Evolutionary conservation across 441 rosid genomes (phyloP).

Genomic region (Gossypium davidsonii): DNA sequence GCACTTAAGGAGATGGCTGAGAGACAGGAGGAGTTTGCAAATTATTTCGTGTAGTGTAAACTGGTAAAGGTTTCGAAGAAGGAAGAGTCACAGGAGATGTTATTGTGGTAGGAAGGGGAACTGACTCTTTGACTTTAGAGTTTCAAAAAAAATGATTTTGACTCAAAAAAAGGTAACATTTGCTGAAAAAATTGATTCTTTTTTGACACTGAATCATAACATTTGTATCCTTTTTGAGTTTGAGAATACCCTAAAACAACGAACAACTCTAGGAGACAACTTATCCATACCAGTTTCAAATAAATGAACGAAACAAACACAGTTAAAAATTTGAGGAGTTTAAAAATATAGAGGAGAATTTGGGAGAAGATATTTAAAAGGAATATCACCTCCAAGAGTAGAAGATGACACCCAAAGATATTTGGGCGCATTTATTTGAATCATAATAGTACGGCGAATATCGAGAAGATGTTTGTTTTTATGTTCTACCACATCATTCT

Average conservation of each 20-base stretch:
- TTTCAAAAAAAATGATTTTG: background rate
- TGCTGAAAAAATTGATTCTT: background rate
- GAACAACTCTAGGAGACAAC: background rate
- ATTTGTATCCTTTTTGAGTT: too few species aligned
- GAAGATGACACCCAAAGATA: too few species aligned
- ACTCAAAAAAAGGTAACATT: background rate
- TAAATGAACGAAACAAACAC: background rate
- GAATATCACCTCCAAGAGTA: too few species aligned
- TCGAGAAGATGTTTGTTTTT: too few species aligned
- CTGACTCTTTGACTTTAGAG: background rate
- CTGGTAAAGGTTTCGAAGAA: background rate
- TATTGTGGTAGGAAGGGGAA: background rate
- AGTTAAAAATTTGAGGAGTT: background rate
- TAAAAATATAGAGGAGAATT: background rate
- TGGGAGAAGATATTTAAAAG: background rate
- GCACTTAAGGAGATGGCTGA: background rate
- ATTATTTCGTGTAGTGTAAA: background rate
- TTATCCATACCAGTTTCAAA: background rate
- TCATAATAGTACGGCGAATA: too few species aligned
- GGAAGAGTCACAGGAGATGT: background rate
- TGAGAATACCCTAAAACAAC: background rate
- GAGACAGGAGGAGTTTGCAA: background rate
- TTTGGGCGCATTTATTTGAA: too few species aligned
- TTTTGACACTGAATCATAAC: background rate
- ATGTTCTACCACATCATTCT: too few species aligned